Conservation (phyloP, 2,329 filamentous ascomycete genomes). For the Alternaria postmessia region DNA sequence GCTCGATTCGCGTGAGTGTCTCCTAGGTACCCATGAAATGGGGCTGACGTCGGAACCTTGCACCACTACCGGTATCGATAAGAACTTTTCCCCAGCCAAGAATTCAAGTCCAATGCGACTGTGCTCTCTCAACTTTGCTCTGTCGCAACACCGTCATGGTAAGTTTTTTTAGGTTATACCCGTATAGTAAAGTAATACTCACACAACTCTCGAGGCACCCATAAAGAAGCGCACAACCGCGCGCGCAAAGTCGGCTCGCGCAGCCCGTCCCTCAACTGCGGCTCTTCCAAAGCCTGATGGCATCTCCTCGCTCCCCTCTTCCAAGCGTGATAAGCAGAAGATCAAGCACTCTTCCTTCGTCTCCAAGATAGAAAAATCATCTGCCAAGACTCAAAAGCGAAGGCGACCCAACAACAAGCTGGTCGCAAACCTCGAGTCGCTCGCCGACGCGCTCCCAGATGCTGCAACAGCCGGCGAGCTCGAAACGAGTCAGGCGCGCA, state of each 20-base stretch:
- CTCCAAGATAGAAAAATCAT: conserved; percentile 73
- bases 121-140: neutral
- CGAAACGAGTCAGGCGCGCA: conserved; percentile 64
- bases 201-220: conserved; percentile 36
- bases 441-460: conserved; percentile 82
- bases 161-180: neutral
- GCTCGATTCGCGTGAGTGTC: no score
- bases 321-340: conserved; percentile 82
- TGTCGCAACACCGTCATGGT: conserved; percentile 19
- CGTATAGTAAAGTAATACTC: neutral
- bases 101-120: neutral
- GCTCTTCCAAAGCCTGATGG: conserved; percentile 34
- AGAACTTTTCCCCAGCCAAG: conserved; percentile 10
- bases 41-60: no score
- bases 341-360: conserved; percentile 85
- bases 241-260: conserved; percentile 45
- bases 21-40: no score
- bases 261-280: conserved; percentile 30
- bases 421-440: conserved; percentile 73
- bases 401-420: conserved; percentile 80
- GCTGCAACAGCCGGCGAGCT: conserved; percentile 38
- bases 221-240: conserved; percentile 49
- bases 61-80: conserved; percentile 18
- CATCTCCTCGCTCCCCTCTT: conserved; percentile 66
- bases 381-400: conserved; percentile 66